Evolutionary conservation across 2,329 filamentous ascomycete species (phyloP), one percentile per base, ranked within the genome.

Genomic region (Acarospora socialis): DNA sequence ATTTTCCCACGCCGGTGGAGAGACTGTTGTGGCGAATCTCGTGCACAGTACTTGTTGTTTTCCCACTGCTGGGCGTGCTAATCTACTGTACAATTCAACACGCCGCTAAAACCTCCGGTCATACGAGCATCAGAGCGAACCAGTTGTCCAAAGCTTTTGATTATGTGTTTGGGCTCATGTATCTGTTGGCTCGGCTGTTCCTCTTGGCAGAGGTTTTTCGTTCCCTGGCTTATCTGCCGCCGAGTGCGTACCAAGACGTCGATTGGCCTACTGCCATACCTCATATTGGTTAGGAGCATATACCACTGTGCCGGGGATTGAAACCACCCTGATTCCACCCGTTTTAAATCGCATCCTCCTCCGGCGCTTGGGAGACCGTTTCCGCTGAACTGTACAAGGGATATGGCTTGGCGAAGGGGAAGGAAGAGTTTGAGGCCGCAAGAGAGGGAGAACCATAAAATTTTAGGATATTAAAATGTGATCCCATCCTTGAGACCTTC

Each of bases 1-100:
- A 32, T 9, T 47, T 49, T 29, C 45, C 46, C 9, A 45, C 45
- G 12, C 8, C 25, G 5, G 30, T 34, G n/a, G 48, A 50, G 27
- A 37, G 32, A 12, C n/a, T 37, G 8, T 24, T 46, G 4, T 46
- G 43, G 42, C 32, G 36, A 7, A 25, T 38, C 6, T 30, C 36
- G 8, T 38, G 28, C 21, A 26, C 20, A 4, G 27, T 38, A 5
- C 36, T 30, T 4, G 18, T 33, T n/a, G 21, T 8, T 2, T 20
- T 27, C 5, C 33, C 33, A 8, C 20, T 33, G 12, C 5, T 32
- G 7, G 14, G 33, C 14, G 27, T 20, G n/a, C n/a, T 2, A 4
- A 21, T 37, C 10, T 37, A 37, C 13, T 31, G 27, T 17, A 14
- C 28, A 10, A 30, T 28, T 3, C 3, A 20, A 28, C 33, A 31